phyloP scores from a whole-genome alignment of 2,329 filamentous ascomycete genomes.

The Malbranchea zuffiana region DNA sequence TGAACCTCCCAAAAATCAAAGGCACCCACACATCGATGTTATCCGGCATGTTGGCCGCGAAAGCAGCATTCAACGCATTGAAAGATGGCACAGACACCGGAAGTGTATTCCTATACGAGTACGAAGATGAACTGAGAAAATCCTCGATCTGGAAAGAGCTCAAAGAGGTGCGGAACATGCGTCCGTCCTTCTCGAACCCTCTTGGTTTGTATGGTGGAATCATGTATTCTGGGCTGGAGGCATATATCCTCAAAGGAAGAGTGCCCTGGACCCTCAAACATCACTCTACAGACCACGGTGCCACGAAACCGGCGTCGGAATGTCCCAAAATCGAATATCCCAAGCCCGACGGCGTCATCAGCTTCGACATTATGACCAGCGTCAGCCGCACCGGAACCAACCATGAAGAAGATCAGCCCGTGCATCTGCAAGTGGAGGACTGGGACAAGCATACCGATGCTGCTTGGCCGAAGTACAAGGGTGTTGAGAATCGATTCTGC shows the following conservation, averaged over 20 bases:
- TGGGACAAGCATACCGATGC: slow-evolving; percentile 81
- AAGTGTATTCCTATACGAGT: slow-evolving; percentile 84
- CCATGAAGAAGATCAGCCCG: slow-evolving; percentile 96
- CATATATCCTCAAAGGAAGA: slow-evolving; percentile 73
- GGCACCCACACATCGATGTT: slow-evolving; percentile 97
- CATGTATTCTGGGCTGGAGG: slow-evolving; percentile 84
- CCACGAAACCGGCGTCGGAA: slow-evolving; percentile 68
- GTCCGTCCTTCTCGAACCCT: slow-evolving; percentile 81
- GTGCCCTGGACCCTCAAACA: slow-evolving; percentile 90
- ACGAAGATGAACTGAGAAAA: slow-evolving; percentile 76
- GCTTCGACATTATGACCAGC: slow-evolving; percentile 90
- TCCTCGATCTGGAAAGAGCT: slow-evolving; percentile 91
- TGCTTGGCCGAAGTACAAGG: slow-evolving; percentile 80
- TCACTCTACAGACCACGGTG: slow-evolving; percentile 61
- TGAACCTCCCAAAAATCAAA: slow-evolving; percentile 98
- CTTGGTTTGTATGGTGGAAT: slow-evolving; percentile 84
- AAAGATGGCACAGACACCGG: slow-evolving; percentile 42
- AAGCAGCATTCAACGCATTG: slow-evolving; percentile 75
- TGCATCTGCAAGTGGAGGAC: slow-evolving; percentile 88
- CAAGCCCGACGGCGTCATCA: slow-evolving; percentile 90
- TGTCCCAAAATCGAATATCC: slow-evolving; percentile 88
- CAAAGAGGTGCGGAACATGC: slow-evolving; percentile 92
- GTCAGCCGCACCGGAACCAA: slow-evolving; percentile 94
- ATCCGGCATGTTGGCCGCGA: slow-evolving; percentile 89
- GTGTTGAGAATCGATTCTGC: slow-evolving; percentile 91